Percentiles rank a stretch among this genome's conserved stretches.
phyloP scores from a whole-genome alignment of 2,329 filamentous ascomycete genomes.

The Dryadomyces quercus-mongolicae region DNA sequence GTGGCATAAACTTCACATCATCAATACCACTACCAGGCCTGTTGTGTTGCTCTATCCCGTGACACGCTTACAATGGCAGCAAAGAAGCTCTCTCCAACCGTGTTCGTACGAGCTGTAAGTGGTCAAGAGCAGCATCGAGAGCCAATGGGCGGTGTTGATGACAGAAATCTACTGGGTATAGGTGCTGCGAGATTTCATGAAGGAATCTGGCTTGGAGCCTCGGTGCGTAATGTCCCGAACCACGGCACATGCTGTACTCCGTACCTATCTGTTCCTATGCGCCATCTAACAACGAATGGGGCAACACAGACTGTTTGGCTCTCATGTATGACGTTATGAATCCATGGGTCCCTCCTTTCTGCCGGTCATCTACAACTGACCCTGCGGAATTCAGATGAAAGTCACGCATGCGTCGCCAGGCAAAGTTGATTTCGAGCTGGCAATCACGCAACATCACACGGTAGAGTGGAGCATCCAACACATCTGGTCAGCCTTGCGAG shows the following conservation, averaged over 20 bases:
- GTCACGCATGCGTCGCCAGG: slow-evolving; percentile 53
- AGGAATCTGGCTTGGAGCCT: slow-evolving; percentile 77
- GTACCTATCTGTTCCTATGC: neutral
- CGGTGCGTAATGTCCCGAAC: slow-evolving; percentile 40
- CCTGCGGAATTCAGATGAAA: slow-evolving; percentile 39
- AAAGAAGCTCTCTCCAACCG: slow-evolving; percentile 17
- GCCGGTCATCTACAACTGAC: neutral
- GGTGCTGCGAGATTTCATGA: slow-evolving; percentile 79
- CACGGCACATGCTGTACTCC: too few relatives aligned
- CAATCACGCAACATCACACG: slow-evolving; percentile 64
- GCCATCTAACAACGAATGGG: neutral
- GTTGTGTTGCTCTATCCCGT: neutral
- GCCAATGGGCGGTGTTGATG: neutral
- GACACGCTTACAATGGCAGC: slow-evolving; percentile 13
- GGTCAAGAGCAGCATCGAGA: neutral
- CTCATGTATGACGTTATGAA: slow-evolving; percentile 21
- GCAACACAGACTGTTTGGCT: slow-evolving; percentile 25
- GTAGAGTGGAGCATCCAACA: slow-evolving; percentile 28
- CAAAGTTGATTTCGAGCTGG: slow-evolving; percentile 62
- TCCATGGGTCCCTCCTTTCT: neutral
- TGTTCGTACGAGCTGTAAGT: slow-evolving; percentile 20
- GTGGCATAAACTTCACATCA: neutral
- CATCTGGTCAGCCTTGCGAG: neutral
- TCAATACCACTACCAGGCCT: neutral
- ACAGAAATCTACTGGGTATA: slow-evolving; percentile 24